Evolutionary conservation across 192 early-diverging fungal genomes (phyloP), one percentile per base, ranked within the genome.

Genomic region (Gigaspora rosea): DNA sequence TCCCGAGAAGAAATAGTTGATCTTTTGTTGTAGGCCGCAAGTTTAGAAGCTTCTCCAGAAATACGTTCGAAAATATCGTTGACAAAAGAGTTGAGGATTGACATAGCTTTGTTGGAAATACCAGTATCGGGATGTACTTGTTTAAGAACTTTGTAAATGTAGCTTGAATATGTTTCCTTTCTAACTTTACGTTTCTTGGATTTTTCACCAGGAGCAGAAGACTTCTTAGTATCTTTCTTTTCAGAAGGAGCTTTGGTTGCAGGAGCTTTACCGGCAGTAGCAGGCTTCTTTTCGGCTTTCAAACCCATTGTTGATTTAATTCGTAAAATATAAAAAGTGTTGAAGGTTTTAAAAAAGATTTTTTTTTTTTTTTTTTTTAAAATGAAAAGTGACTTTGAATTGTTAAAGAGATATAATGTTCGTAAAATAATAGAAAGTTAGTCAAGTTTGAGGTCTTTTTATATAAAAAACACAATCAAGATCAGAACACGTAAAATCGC

Each of bases 81-180:
- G 73, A 97, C 95, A 80, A 96, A 97, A 54, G 94, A 96, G 93
- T 97, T 96, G 83, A 97, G 89, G 86, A 74, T 74, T 48, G 92
- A 94, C 96, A 97, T 97, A 86, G 96, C 94, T 88, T 95, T 96
- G 92, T 95, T 95, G 77, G 95, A 96, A 86, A 97, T 95, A 85
- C 96, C 95, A 47, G 94, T 95, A 82, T 96, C 95, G 75, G 96
- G 96, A 89, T 97, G 95, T 73, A 96, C 95, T 85, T 97, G 96
- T 88, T 97, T 96, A 76, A 97, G 86, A 62, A 97, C 95, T 88
- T 96, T 96, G 92, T 96, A 97, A 88, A 97, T 96, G 87, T 97
- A 96, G 78, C 94, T 92, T 69, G 92, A 92, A 92, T 94, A 95
- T 64, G 94, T 95, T 85, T 97, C 94, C 78, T 92, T 93, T 80